Base-by-base conservation (phyloP, 2,329 filamentous ascomycete species). In the Zymoseptoria passerinii region DNA sequence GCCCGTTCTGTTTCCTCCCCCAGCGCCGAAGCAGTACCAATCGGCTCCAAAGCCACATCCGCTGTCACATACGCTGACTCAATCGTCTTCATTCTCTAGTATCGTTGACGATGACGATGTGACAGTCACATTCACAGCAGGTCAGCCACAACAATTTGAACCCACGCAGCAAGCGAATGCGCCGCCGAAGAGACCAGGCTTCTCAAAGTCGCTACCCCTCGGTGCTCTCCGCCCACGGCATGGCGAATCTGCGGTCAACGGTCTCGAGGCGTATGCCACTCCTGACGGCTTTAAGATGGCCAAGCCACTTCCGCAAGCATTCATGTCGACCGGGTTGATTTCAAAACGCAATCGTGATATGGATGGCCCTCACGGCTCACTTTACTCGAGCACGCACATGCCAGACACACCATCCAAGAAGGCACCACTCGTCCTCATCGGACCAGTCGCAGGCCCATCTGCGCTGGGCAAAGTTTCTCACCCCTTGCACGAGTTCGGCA, bases 331-430 rank as follows among this genome's bases (percentile, higher is more conserved):
- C 0, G 92, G 92, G 1, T 78, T 99, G 28, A 87, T 99, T 56
- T 96, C 94, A 9, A 99, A 99, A 76, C 89, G 95, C 73, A 95
- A 94, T 69, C 86, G 89, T 58, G 76, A 78, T 71, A 83, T 86
- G 0, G 90, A 96, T 65, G 82, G 90, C 54, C 82, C 72, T 63
- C 75, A 77, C 69, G 74, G 76, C 64, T 74, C 72, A 55, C 73
- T 77, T 44, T 78, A 77, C 23, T 76, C 76, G 28, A 81, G 80
- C 73, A 85, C 87, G 70, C 77, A 83, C 28, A 92, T 95, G 80
- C 92, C 94, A 0, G 94, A 97, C 70, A 99, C 94, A 1, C 94
- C 94, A 1, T 97, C 94, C 75, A 99, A 97, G 77, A 91, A 94
- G 70, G 86, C 88, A 76, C 87, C 58, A 83, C 92, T 75, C 80